Conservation (phyloP, 352 stramenopile genomes). For the Globisporangium okanoganense region DNA sequence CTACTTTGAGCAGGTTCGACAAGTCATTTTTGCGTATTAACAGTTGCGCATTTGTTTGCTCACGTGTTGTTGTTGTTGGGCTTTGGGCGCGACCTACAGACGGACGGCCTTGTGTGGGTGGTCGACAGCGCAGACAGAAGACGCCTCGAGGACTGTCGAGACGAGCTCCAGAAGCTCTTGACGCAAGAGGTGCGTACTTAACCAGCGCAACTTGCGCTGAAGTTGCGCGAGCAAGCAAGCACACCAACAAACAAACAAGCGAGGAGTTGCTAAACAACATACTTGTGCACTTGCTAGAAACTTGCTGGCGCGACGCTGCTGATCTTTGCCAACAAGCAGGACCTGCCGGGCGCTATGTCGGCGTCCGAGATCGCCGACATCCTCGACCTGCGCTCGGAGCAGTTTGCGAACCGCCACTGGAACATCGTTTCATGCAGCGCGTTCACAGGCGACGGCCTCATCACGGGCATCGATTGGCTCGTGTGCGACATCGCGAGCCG, state of each 20-base stretch:
- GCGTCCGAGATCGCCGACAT: constrained; percentile 89
- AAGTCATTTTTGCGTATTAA: no score
- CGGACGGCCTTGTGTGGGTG: constrained; percentile 99
- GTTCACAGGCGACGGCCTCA: constrained; percentile 93
- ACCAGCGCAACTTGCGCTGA: background rate
- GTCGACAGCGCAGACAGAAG: constrained; percentile 95
- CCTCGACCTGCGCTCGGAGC: constrained; percentile 77
- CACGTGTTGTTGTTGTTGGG: background rate
- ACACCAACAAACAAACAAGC: background rate
- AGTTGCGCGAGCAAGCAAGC: background rate
- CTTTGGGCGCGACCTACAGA: constrained; percentile 41
- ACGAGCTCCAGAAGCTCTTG: constrained; percentile 87
- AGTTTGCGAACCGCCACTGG: constrained; percentile 86
- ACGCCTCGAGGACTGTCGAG: constrained; percentile 93
- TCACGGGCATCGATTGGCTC: constrained; percentile 98
- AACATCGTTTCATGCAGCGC: constrained; percentile 96
- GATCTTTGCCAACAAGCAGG: constrained; percentile 99
- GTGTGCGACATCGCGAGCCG: constrained; percentile 94
- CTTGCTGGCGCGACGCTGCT: constrained; percentile 91
- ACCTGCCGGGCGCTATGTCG: constrained; percentile 91
- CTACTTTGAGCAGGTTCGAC: constrained; percentile 92
- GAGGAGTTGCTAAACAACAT: background rate
- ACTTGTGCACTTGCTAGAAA: background rate
- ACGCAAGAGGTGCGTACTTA: constrained; percentile 67
- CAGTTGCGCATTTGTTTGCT: background rate